Evolutionary conservation across 768 basidiomycete species (phyloP).

Genomic region (Artomyces pyxidatus): DNA sequence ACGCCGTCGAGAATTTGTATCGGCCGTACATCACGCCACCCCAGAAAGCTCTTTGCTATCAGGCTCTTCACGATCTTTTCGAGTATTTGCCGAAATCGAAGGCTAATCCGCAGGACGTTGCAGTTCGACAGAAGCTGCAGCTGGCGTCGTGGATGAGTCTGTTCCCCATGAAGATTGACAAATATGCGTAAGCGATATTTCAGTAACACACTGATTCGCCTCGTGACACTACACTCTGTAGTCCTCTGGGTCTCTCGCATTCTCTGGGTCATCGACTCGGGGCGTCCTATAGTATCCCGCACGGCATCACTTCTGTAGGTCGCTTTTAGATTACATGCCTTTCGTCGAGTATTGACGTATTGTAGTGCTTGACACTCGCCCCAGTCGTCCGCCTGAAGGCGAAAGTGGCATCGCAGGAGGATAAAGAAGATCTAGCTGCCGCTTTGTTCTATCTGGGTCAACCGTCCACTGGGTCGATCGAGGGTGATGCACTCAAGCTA

Average conservation of each 20-base stretch:
- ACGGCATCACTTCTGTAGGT: constrained; percentile 77
- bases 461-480: constrained; percentile 53
- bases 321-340: background rate
- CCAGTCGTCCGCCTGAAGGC: constrained; percentile 55
- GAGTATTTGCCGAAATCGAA: constrained; percentile 62
- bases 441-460: constrained; percentile 50
- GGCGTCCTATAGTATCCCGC: constrained; percentile 66
- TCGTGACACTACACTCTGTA: constrained; percentile 18
- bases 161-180: constrained; percentile 55
- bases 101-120: constrained; percentile 45
- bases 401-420: constrained; percentile 45
- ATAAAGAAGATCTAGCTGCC: constrained; percentile 52
- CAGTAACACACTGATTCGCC: background rate
- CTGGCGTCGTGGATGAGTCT: constrained; percentile 77
- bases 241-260: constrained; percentile 69
- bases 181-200: constrained; percentile 35
- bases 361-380: constrained; percentile 63
- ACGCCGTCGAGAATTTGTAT: constrained; percentile 67
- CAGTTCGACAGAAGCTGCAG: constrained; percentile 59
- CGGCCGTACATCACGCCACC: constrained; percentile 47
- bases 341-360: background rate
- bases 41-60: constrained; percentile 54
- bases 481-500: constrained; percentile 52
- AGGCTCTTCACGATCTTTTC: constrained; percentile 65
- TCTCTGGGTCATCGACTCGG: constrained; percentile 68